These are phyloP conservation scores for Gentiana dahurica DNA, from an alignment of 257 asterid species.

Conservation along the genomic window DNA sequence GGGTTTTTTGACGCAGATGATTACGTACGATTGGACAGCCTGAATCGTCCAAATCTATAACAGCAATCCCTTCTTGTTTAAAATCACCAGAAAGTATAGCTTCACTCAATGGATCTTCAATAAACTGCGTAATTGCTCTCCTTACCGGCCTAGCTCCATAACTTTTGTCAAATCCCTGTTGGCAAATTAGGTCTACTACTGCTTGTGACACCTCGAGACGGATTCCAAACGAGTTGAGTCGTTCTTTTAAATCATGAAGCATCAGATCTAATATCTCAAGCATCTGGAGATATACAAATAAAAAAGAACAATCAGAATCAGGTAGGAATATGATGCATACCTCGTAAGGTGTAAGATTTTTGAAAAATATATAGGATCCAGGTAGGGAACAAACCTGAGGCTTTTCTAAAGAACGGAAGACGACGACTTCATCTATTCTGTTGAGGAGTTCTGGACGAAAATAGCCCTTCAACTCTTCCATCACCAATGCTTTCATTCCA, in stretches of 20 bases:
- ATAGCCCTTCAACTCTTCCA: slow-evolving; percentile 85
- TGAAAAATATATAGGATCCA: not conserved
- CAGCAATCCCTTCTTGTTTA: slow-evolving; percentile 64
- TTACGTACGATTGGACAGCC: slow-evolving; percentile 65
- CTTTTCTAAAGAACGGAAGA: slow-evolving; percentile 87
- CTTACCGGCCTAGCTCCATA: slow-evolving; percentile 96
- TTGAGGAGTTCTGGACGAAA: slow-evolving; percentile 97
- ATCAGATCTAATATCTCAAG: slow-evolving; percentile 66
- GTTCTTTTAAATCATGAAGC: slow-evolving; percentile 73
- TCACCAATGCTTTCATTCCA: slow-evolving; percentile 74
- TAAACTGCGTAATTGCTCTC: slow-evolving; percentile 64
- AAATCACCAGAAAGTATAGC: slow-evolving; percentile 61
- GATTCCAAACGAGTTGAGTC: slow-evolving; percentile 56
- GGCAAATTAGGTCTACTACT: slow-evolving; percentile 55
- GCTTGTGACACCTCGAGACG: slow-evolving; percentile 83
- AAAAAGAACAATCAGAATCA: no score
- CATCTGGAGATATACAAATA: slow-evolving; percentile 42
- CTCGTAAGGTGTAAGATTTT: not conserved
- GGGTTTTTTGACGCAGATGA: slow-evolving; percentile 36
- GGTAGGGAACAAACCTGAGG: slow-evolving; percentile 53
- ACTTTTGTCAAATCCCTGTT: slow-evolving; percentile 81
- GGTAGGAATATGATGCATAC: no score
- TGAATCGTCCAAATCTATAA: slow-evolving; percentile 57
- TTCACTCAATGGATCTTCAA: slow-evolving; percentile 81
- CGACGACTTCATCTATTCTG: slow-evolving; percentile 94